Percentiles rank a stretch among this genome's conserved stretches.
These are phyloP conservation scores for Auxenochlorella pyrenoidosa DNA, from an alignment of 139 green algal species.

Conservation along the genomic window DNA sequence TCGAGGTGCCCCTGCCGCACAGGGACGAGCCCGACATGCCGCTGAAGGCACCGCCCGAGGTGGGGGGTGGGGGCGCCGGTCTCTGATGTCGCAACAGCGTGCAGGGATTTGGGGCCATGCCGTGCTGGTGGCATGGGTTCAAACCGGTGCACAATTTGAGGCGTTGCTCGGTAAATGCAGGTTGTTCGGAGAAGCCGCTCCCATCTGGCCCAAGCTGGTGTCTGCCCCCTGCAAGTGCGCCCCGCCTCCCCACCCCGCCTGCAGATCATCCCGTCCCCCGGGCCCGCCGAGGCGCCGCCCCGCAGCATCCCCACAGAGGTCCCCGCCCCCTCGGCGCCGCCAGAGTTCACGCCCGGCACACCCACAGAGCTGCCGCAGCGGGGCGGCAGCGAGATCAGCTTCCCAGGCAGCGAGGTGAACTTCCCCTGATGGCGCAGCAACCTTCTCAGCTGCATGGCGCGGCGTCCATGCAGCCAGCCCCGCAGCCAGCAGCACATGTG, in stretches of 20 bases:
- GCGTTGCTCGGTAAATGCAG: background rate
- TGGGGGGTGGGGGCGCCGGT: background rate
- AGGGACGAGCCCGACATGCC: background rate
- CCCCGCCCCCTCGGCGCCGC: background rate
- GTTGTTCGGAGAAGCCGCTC: background rate
- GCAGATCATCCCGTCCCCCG: slow-evolving; percentile 9
- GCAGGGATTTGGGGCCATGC: too few species aligned
- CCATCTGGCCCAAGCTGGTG: background rate
- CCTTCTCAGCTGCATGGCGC: too few species aligned
- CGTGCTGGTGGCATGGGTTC: background rate
- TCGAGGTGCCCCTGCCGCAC: slow-evolving; percentile 8
- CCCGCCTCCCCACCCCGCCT: background rate
- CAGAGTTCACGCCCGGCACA: background rate
- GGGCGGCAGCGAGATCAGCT: slow-evolving; percentile 33
- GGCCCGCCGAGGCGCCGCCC: background rate
- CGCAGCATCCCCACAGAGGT: background rate
- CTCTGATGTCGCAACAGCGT: background rate
- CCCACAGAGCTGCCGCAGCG: slow-evolving; percentile 7
- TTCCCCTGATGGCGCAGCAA: background rate
- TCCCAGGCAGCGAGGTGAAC: background rate
- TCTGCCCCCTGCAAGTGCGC: background rate
- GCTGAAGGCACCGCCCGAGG: background rate
- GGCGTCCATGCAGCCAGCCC: too few species aligned
- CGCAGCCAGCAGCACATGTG: too few species aligned
- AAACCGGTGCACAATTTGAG: too few species aligned